Evolutionary conservation across 2,329 filamentous ascomycete genomes (phyloP), one percentile per base, ranked within the genome.

Genomic region (Ophiostoma ulmi): DNA sequence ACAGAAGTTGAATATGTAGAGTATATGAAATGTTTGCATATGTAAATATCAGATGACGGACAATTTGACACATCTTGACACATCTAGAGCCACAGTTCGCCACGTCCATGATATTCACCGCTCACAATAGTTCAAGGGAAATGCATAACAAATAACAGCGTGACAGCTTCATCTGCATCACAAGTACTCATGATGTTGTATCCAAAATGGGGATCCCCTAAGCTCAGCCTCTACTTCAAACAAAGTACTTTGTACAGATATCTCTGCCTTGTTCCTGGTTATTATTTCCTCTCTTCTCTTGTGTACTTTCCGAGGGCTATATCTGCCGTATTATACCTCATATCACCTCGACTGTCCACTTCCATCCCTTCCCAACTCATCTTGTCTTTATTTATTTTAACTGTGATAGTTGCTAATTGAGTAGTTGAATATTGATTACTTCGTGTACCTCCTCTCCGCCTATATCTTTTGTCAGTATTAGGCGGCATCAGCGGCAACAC

Each of bases 271-370:
- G 58, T 63, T 63, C 22, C 26, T 63, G 31, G 52, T 26, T 58
- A 26, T 35, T 63, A 63, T 31, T 31, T 31, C 26, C 17, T 48
- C 44, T 48, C 44, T 7, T 48, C 20, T 48, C n/a, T 13, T 39
- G 38, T 48, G 44, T n/a, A 48, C 44, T 48, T 48, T 48, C 52
- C 52, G 14, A 63, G 11, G 52, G 58, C 58, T 63, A 63, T 63
- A 63, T 63, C 5, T 63, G 58, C 58, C 58, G 58, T 63, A 3
- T 35, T 63, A 63, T 63, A 63, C 58, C 58, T 26, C 58, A 63
- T 63, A 35, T 63, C 22, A 22, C 7, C 13, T 55, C 20, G 52
- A 48, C 44, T 11, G 52, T 11, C 58, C 58, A 63, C 58, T 63
- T 26, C 52, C 22, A 58, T 26, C 22, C n/a, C 22, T 58, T 17